Evolutionary conservation across 108 stramenopile species (phyloP), one percentile per base, ranked within the genome.

Genomic region (Fragilaria crotonensis): DNA sequence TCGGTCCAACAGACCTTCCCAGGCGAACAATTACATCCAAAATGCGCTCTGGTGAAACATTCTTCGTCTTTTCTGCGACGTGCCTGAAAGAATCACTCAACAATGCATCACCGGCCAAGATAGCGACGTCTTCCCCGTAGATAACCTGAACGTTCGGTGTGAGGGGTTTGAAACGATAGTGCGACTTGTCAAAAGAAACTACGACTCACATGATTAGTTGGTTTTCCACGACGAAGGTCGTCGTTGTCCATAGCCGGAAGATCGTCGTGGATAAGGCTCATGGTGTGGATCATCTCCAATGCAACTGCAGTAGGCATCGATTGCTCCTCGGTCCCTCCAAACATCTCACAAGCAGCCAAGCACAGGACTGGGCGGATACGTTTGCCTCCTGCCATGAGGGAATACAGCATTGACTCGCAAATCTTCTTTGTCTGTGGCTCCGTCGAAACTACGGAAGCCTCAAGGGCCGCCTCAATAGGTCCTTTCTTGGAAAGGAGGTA

Each of bases 221-320:
- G 94, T 67, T 90, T 91, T 36, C 96, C 94, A 57, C 95, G 63
- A 62, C 96, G 74, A 31, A 96, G 73, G 63, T 94, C 95, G 68
- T 97, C 96, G 59, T 97, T 83, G 51, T 97, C 96, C 95, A 97
- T 95, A 46, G 77, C 63, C 3, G 96, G 96, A 71, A 97, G 75
- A 77, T 97, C 96, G 67, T 97, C 96, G 63, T 97, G 96, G 54
- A 96, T 97, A 25, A 97, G 76, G 62, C 86, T 88, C 96, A 97
- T 97, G 26, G 96, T 96, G 64, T 97, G 96, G 58, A 97, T 97
- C 96, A 97, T 97, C 76, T 97, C 96, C 59, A 95, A 52, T 26
- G 90, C 82, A n/a, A 95, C 88, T 9, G 95, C 96, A 7, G 94
- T 83, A 5, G 95, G 92, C 79, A 97, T 94, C 48, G 95, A 92